These are phyloP conservation scores for Sphaerulina vaccinii DNA, from an alignment of 2,329 filamentous ascomycete species.

Conservation along the genomic window DNA sequence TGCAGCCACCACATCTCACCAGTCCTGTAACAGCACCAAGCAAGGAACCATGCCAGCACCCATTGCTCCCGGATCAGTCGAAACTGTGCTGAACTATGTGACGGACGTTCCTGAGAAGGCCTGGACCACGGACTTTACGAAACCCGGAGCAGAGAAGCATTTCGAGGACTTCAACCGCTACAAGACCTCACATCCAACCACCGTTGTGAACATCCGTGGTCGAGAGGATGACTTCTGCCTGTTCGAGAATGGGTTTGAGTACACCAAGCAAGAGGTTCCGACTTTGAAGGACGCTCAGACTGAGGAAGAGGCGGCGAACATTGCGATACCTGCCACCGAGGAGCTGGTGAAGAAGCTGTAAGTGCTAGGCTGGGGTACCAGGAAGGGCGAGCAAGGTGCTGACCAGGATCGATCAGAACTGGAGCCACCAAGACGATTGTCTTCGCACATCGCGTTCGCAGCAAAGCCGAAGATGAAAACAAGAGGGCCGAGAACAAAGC, in stretches of 20 bases:
- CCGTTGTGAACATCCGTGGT: conserved; percentile 25
- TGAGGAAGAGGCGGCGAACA: conserved; percentile 19
- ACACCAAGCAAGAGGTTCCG: conserved; percentile 21
- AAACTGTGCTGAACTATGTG: conserved; percentile 4
- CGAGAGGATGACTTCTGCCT: conserved; percentile 15
- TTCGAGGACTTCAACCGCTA: neutral
- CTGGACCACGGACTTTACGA: conserved; percentile 3
- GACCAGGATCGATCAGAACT: neutral
- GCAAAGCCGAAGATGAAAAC: neutral
- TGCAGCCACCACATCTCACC: neutral
- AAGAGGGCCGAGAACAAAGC: conserved; percentile 4
- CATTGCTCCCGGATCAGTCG: neutral
- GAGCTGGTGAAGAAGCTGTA: conserved; percentile 4
- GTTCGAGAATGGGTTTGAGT: conserved; percentile 28
- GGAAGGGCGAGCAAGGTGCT: neutral
- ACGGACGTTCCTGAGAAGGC: neutral
- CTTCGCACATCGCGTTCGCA: too few relatives aligned
- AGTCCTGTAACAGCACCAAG: neutral
- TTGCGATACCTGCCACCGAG: conserved; percentile 1
- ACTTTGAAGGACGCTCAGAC: conserved; percentile 21
- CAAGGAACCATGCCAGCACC: conserved; percentile 1
- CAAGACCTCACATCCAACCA: neutral
- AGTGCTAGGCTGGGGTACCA: neutral
- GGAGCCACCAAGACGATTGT: neutral
- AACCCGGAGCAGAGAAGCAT: conserved; percentile 5